A percentile compares a stretch with the other conserved stretches of the same genome.
Evolutionary conservation across 139 green algal species (phyloP).

Genomic region (Yamagishiella unicocca): DNA sequence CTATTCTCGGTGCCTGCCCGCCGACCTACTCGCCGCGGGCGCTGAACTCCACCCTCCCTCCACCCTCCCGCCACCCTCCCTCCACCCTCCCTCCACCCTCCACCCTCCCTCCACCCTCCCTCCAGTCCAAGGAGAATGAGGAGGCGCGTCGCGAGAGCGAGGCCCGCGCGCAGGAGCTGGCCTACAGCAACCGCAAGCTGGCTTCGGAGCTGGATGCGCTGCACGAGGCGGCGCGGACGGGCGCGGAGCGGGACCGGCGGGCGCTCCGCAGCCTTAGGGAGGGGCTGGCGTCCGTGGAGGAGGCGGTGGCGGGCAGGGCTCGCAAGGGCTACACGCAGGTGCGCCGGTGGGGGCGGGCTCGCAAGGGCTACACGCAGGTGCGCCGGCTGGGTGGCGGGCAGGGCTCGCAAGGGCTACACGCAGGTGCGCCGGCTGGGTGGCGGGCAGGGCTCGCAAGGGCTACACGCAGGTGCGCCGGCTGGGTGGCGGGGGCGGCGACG

Average conservation of each 20-base stretch:
- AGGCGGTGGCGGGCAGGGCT: constrained; percentile 53
- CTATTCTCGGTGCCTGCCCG: too few relatives aligned
- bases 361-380: too few relatives aligned
- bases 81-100: not conserved
- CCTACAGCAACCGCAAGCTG: constrained; percentile 74
- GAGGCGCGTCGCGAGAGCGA: constrained; percentile 28
- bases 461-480: too few relatives aligned
- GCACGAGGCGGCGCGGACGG: constrained; percentile 44
- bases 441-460: too few relatives aligned
- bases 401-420: too few relatives aligned
- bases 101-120: not conserved
- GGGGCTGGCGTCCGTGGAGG: constrained; percentile 51
- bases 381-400: too few relatives aligned
- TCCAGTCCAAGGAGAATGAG: constrained; percentile 56
- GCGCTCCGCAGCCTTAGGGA: constrained; percentile 50
- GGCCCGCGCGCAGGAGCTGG: constrained; percentile 45
- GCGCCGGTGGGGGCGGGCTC: too few relatives aligned
- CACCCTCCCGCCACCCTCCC: not conserved
- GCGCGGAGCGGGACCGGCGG: constrained; percentile 37
- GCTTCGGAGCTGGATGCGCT: constrained; percentile 61
- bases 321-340: constrained; percentile 45
- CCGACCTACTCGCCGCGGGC: not conserved
- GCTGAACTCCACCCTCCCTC: not conserved
- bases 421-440: too few relatives aligned
- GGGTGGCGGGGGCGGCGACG: too few relatives aligned